These are phyloP conservation scores for Fusarium acutatum DNA, from an alignment of 2,329 filamentous ascomycete species.

Conservation along the genomic window DNA sequence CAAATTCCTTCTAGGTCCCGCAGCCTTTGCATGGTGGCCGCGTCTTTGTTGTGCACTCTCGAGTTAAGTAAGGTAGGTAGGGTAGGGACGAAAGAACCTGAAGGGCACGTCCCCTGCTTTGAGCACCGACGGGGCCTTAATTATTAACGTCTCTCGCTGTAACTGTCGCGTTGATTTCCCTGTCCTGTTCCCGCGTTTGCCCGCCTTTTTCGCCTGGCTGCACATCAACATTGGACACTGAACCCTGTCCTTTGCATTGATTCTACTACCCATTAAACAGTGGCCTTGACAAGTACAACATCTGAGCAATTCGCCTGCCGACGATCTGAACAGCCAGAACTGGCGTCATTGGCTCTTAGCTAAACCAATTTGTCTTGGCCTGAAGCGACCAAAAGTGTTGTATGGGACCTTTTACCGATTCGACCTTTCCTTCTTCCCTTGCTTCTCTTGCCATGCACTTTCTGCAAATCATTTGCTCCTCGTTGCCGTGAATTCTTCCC, in stretches of 20 bases:
- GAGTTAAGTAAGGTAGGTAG: not conserved
- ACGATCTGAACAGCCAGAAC: conserved; percentile 39
- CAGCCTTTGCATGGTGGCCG: conserved; percentile 14
- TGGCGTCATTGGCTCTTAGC: conserved; percentile 40
- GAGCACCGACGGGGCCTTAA: not conserved
- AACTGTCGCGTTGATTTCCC: not conserved
- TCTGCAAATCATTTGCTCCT: conserved; percentile 24
- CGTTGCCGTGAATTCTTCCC: conserved; percentile 6
- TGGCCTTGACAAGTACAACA: conserved; percentile 32
- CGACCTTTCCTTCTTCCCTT: conserved; percentile 12
- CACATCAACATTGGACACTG: conserved; percentile 12
- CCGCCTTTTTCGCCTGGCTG: conserved; percentile 25
- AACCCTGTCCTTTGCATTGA: conserved; percentile 26
- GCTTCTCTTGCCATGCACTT: not conserved
- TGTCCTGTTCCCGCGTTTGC: conserved; percentile 21
- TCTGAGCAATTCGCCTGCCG: conserved; percentile 37
- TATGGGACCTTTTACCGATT: not conserved
- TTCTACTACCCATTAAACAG: conserved; percentile 25
- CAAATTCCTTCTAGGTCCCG: not conserved
- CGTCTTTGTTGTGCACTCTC: conserved; percentile 4
- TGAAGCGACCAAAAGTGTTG: conserved; percentile 11
- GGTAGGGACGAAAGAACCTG: not conserved
- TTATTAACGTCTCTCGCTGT: not conserved
- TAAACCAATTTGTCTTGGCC: conserved; percentile 32
- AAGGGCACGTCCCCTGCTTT: conserved; percentile 19